Base-by-base conservation (phyloP, 202 grass and related monocot species). In the Cymbopogon flexuosus region DNA sequence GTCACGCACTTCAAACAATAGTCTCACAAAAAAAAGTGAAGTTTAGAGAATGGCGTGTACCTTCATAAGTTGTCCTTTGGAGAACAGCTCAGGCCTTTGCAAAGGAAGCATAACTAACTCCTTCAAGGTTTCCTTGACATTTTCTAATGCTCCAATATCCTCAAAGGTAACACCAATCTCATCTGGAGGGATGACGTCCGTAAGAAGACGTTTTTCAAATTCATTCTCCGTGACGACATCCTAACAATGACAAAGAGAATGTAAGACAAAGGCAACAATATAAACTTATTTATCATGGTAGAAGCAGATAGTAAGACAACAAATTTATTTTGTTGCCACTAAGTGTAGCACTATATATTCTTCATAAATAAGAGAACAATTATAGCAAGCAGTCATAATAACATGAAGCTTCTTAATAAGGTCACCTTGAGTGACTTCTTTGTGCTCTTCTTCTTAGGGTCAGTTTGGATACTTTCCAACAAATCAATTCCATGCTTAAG, bases 51-150 rank as follows among this genome's bases (percentile, higher is more conserved):
- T 57, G 49, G 4, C 39, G 41, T 58, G 40, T 84, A 94, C 95
- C 92, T 97, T 97, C 86, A 91, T 94, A 78, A 97, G 86, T 86
- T 97, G 90, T 78, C 95, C 95, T 85, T 84, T 97, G 70, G 86
- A 84, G 82, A 97, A 97, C 77, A 97, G 86, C 84, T 97, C 90
- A 40, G 95, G 95, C 72, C 95, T 92, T 84, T 97, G 90, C 74
- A 97, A 92, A 42, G 95, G 92, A 84, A 97, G 91, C 95, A 97
- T 97, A 72, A 97, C 95, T 83, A 97, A 87, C 75, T 97, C 95
- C 86, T 94, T 94, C 79, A 97, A 81, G 49, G 95, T 97, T 83
- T 93, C 95, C 84, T 97, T 97, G 46, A 97, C 89, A 81, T 86
- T 97, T 86, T 97, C 95, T 37, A 97, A 86, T 73, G 95, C 92